Conservation (phyloP, 176 grass and related monocot genomes). For the Ampelocalamus luodianensis region DNA sequence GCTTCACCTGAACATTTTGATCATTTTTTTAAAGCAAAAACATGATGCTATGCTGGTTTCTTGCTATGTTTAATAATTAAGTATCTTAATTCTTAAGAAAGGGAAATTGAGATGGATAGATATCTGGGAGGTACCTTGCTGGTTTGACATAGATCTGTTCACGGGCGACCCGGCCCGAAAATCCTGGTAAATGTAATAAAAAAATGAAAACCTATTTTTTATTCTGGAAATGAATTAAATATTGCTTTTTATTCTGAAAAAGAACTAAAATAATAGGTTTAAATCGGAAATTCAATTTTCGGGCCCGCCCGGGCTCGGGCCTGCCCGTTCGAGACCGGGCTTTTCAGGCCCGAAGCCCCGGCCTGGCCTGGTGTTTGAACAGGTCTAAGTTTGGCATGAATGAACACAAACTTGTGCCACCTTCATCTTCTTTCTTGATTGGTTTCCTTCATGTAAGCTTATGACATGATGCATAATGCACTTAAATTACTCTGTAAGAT, state of each 20-base stretch:
- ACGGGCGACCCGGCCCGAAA: too few relatives aligned
- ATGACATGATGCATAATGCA: background rate
- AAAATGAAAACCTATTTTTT: too few relatives aligned
- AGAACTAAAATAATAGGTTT: too few relatives aligned
- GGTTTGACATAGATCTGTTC: background rate
- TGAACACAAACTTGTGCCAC: background rate
- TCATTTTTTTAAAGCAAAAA: background rate
- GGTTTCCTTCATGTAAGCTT: background rate
- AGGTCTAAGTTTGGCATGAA: background rate
- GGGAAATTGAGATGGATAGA: background rate
- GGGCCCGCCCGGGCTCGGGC: too few relatives aligned
- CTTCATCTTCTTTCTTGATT: conserved; percentile 20
- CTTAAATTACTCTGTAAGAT: conserved; percentile 7
- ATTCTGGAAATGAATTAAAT: too few relatives aligned
- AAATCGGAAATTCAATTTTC: too few relatives aligned
- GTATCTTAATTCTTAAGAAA: background rate
- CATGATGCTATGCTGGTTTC: background rate
- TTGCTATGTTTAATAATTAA: conserved; percentile 13
- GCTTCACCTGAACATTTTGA: background rate
- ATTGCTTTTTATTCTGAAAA: too few relatives aligned
- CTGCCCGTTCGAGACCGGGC: too few relatives aligned
- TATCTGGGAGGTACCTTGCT: background rate
- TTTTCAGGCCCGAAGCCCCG: too few relatives aligned
- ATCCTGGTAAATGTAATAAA: too few relatives aligned
- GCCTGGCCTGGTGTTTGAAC: too few relatives aligned